Evolutionary conservation across 1,284 basidiomycete species (phyloP), one percentile per base, ranked within the genome.

Genomic region (Heterobasidion parviporum): DNA sequence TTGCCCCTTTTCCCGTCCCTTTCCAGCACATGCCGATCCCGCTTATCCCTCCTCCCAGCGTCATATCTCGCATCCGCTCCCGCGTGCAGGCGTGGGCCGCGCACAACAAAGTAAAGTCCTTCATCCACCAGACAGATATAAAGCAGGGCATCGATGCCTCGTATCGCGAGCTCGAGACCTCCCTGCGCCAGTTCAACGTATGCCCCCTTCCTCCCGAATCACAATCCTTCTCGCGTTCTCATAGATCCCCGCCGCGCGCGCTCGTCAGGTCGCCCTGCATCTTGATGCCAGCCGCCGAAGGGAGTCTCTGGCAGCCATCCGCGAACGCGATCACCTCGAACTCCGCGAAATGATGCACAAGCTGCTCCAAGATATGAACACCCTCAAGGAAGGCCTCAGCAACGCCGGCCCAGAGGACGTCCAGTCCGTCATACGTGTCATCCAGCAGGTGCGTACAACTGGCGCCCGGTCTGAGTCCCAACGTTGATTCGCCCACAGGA

Each of bases 101-200:
- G 1, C 68, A 71, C 60, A 70, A 63, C 58, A 67, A 62, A 32
- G 60, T 75, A 36, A 69, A 66, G 60, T 72, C 72, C 54, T 71
- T 77, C 56, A 57, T 74, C 6, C 61, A 67, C 35, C 72, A 74
- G 57, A 55, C 64, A 6, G 73, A 75, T 49, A 74, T 77, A 36
- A 72, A 68, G 55, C 64, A 71, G 18, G 73, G 70, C 1, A 68
- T 77, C 34, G 70, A 75, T 48, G 61, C 65, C 49, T 63, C 74
- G 12, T 67, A 74, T 56, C 65, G 63, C 49, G 69, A 74, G 54
- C 67, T 77, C 16, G 70, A 74, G 38, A 59, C 59, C n/a, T 69
- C 69, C 16, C 65, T 69, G 54, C 65, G 60, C 67, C 26, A 26
- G 26, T 26, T 26, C 26, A 26, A 26, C 26, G 26, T 26, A 26